Base-by-base conservation (phyloP, 75 land plant genomes). In the Sequoia sempervirens region DNA sequence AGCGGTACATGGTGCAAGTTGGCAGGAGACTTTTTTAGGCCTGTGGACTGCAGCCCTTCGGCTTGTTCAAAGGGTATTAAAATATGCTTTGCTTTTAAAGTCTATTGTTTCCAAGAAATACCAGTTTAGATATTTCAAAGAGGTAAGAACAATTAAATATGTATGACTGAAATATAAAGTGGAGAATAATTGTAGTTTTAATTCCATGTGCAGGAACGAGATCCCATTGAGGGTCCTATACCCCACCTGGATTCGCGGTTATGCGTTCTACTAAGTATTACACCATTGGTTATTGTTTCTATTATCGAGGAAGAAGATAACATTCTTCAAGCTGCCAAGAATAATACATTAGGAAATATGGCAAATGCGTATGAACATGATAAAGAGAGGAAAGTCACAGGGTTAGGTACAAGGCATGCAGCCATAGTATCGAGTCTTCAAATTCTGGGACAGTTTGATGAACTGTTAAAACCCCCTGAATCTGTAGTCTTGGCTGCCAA, bases 21-120 rank as follows among this genome's bases (percentile, higher is more conserved):
- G 99, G 99, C 93, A 94, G 84, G 99, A 97, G 34, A 81, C 95
- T 43, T 97, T 97, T 81, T 87, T 94, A 74, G 96, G 92, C 66
- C 86, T 94, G 17, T 95, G 96, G 98, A 89, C 91, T 72, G 90
- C 99, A 64, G 90, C 92, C 56, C 84, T 97, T 41, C 91, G 99
- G 30, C 90, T 93, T 84, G 91, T 93, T 76, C 92, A 94, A 85
- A 90, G 99, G 93, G 99, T 97, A 90, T 81, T 86, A 70, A 64
- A 30, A 37, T 82, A 58, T 68, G 34, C 3, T 0, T 81, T 20
- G 32, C 41, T 32, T 13, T 34, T 56, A 10, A 68, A 56, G 18
- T 6, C 68, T 45, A 52, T 47, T 2, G 70, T 12, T 53, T 81
- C 4, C 81, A 50, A 34, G 58, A 38, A 38, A 75, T 13, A 50